These are phyloP conservation scores for Venturia aucupariae DNA, from an alignment of 2,329 filamentous ascomycete genomes.

Conservation along the genomic window DNA sequence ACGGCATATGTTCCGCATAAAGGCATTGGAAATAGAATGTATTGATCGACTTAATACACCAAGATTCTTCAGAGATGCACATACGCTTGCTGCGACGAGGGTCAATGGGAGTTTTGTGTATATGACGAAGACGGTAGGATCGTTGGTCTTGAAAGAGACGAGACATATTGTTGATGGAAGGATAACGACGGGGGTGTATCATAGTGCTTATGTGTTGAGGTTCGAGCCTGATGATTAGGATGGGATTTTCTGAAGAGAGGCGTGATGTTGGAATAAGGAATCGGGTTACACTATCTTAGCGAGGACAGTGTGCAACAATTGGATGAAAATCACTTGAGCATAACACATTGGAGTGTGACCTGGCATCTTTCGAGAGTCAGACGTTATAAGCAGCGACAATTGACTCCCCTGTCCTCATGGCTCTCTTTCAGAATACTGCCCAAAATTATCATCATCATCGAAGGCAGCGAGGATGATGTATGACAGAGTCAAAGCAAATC, in stretches of 20 bases:
- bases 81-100: neutral
- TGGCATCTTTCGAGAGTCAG: neutral
- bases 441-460: neutral
- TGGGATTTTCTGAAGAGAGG: neutral
- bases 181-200: neutral
- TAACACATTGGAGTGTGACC: neutral
- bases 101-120: conserved; percentile 3
- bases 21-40: neutral
- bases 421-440: neutral
- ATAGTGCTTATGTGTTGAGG: neutral
- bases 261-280: neutral
- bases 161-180: neutral
- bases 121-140: neutral
- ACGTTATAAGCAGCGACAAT: neutral
- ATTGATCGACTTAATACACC: conserved; percentile 1
- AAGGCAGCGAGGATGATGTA: neutral
- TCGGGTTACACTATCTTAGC: neutral
- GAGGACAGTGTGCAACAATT: neutral
- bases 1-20: neutral
- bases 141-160: neutral
- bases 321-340: neutral
- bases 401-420: neutral
- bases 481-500: neutral
- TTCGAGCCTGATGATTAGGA: neutral
- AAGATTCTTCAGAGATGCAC: neutral